Evolutionary conservation across 208 protist species (phyloP).

Genomic region (Leishmania turanica): DNA sequence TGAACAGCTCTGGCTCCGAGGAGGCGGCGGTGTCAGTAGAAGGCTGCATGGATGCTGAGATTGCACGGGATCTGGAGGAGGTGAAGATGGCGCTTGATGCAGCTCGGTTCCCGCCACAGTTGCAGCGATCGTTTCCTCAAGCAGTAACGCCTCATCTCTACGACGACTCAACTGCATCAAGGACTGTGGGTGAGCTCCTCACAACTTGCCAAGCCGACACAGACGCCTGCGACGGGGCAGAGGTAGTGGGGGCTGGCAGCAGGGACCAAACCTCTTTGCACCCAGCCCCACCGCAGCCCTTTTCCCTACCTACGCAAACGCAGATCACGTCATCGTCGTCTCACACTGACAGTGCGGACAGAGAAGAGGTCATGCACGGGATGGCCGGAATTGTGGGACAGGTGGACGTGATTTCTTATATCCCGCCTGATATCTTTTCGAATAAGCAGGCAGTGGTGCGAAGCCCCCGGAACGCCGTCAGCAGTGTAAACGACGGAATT

Average conservation of each 20-base stretch:
- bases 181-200: background rate
- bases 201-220: background rate
- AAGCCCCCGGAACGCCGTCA: background rate
- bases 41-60: conserved; percentile 2
- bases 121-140: background rate
- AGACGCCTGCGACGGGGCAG: background rate
- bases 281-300: background rate
- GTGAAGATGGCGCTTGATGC: conserved; percentile 6
- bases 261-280: background rate
- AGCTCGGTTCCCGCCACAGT: background rate
- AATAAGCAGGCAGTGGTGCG: background rate
- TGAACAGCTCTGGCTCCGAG: background rate
- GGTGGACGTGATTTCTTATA: background rate
- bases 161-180: background rate
- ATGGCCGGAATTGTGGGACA: background rate
- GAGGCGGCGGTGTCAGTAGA: background rate
- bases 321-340: background rate
- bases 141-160: background rate
- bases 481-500: background rate
- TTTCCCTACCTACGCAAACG: background rate
- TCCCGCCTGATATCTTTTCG: background rate
- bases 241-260: background rate
- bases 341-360: background rate
- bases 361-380: background rate
- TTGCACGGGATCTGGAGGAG: conserved; percentile 25